Evolutionary conservation across 192 early-diverging fungal species (phyloP), one percentile per base, ranked within the genome.

Genomic region (Geosiphon pyriformis): DNA sequence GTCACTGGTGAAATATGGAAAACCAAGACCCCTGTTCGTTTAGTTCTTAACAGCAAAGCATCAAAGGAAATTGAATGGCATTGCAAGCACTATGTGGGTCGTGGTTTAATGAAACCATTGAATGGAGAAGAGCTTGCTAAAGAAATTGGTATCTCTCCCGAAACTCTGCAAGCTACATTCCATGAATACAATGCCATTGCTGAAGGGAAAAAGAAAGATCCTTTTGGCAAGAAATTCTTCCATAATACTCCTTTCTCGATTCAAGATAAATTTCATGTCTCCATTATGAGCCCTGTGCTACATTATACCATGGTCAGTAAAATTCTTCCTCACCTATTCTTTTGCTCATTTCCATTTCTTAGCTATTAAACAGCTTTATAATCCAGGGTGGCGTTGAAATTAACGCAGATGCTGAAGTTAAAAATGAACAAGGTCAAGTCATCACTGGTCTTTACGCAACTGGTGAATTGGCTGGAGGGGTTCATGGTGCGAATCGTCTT

Each of bases 401-500:
- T 74, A 85, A 84, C 65, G 85, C 89, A 25, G 66, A 79, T 10
- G 80, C 87, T 61, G 76, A 79, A 65, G 84, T 91, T 54, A 80
- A 89, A 52, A 75, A 74, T 56, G 65, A 70, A 22, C 27, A 74
- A 54, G 84, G 82, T 37, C 61, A 76, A 48, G 64, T 80, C 10
- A 88, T 95, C 46, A 85, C 91, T 30, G 94, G 94, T 72, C 78
- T 94, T 51, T 89, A 92, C 69, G 95, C 90, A 29, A 87, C 89
- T 66, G 94, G 95, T 75, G 95, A 97, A 76, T 89, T 97, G 72
- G 90, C 91, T 56, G 94, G 94, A 71, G 94, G 94, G 73, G 90
- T 97, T 33, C 94, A 97, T 71, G 94, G 94, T 49, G 94, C 93
- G 61, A 97, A 96, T 82, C 92, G 94, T 75, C 87, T 97, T 20